Evolutionary conservation across 805 yeast genomes (phyloP).

Genomic region (Metschnikowia borealis): DNA sequence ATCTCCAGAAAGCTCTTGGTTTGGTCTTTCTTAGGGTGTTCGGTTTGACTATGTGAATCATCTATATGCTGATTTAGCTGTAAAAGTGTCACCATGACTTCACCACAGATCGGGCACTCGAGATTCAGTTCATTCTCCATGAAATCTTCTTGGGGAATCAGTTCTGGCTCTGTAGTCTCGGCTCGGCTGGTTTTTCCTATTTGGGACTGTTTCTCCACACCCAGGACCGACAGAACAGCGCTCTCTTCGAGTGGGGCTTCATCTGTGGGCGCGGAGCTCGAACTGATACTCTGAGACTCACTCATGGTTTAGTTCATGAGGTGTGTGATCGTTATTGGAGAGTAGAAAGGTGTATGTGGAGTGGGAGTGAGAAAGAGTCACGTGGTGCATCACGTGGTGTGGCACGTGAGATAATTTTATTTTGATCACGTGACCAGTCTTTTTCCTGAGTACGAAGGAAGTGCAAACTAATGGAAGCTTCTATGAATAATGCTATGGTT

Average conservation of each 20-base stretch:
- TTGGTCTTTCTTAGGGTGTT: neutral
- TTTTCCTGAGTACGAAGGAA: no score
- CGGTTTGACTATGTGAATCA: slow-evolving; percentile 43
- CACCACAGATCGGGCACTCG: slow-evolving; percentile 69
- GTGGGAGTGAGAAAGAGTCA: no score
- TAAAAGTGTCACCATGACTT: slow-evolving; percentile 47
- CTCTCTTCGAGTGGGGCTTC: neutral
- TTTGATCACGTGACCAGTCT: no score
- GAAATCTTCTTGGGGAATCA: neutral
- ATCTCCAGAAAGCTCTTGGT: neutral
- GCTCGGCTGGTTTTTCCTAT: neutral
- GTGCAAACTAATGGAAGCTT: no score
- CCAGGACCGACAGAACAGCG: neutral
- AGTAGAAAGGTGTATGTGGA: no score
- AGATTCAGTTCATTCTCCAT: neutral
- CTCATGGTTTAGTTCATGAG: neutral
- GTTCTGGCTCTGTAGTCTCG: neutral
- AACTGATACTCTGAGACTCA: neutral
- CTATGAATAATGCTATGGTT: no score
- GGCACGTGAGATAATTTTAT: no score
- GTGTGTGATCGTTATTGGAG: neutral
- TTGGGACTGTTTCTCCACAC: neutral
- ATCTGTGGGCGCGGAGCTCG: neutral
- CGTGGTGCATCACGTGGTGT: no score
- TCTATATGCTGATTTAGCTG: slow-evolving; percentile 72